Evolutionary conservation across 106 monocot species (phyloP).

Genomic region (Hemerocallis citrina): DNA sequence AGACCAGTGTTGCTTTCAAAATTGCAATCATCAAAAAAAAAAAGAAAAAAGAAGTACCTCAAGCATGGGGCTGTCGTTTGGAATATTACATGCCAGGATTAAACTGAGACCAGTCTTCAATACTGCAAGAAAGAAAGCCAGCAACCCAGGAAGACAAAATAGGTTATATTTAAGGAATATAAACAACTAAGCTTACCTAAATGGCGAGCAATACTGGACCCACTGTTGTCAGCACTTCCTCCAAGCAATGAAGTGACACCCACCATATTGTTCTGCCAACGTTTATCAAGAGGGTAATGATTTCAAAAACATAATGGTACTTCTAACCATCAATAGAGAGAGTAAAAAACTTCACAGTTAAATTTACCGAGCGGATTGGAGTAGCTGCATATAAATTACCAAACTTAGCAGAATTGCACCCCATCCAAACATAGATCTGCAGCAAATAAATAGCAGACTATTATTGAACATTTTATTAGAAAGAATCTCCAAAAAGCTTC

Average conservation of each 20-base stretch:
- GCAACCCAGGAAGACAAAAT: neutral
- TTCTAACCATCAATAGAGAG: neutral
- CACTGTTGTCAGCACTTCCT: slow-evolving; percentile 17
- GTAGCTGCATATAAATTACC: slow-evolving; percentile 24
- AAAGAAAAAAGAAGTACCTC: slow-evolving; percentile 10
- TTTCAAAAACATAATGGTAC: neutral
- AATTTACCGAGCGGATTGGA: slow-evolving; percentile 11
- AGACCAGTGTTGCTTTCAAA: too few relatives aligned
- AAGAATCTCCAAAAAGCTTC: too few relatives aligned
- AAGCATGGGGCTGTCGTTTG: slow-evolving; percentile 20
- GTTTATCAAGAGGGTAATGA: neutral
- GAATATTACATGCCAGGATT: slow-evolving; percentile 23
- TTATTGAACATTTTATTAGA: neutral
- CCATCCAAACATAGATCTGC: slow-evolving; percentile 26
- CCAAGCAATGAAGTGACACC: slow-evolving; percentile 16
- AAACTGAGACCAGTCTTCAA: slow-evolving; percentile 21
- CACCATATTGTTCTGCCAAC: slow-evolving; percentile 17
- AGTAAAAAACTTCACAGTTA: neutral
- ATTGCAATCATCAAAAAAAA: too few relatives aligned
- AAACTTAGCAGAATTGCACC: slow-evolving; percentile 22
- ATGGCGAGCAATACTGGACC: slow-evolving; percentile 17
- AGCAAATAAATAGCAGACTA: neutral
- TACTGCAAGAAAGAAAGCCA: slow-evolving; percentile 5
- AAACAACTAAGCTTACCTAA: slow-evolving; percentile 12
- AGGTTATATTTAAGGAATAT: neutral